A percentile compares a stretch with the other conserved stretches of the same genome.
Evolutionary conservation across 2,329 filamentous ascomycete species (phyloP).

Genomic region (Trichoderma polysporum): DNA sequence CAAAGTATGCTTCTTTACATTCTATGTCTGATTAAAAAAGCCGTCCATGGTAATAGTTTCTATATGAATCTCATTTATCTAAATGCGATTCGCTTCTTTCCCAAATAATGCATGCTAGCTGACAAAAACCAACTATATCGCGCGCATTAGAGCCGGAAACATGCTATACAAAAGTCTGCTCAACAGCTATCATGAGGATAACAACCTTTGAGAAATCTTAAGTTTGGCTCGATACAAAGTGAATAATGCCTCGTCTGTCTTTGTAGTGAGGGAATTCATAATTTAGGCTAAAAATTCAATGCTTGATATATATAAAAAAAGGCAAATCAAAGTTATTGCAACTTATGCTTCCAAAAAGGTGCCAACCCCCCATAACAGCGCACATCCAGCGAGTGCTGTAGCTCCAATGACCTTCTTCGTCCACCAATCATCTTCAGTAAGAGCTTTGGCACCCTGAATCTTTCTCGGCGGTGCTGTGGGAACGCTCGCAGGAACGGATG

Average conservation of each 20-base stretch:
- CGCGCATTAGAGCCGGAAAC: background rate
- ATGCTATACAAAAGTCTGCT: background rate
- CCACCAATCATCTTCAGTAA: constrained; percentile 67
- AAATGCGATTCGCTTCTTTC: no score
- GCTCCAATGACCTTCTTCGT: constrained; percentile 63
- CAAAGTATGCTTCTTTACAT: background rate
- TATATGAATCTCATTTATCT: no score
- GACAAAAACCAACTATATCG: background rate
- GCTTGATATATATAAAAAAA: background rate
- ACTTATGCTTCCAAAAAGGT: constrained; percentile 47
- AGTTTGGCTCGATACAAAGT: background rate
- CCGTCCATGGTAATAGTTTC: no score
- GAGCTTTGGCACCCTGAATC: constrained; percentile 50
- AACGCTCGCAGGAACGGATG: constrained; percentile 31
- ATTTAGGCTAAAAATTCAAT: background rate
- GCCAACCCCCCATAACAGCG: constrained; percentile 57
- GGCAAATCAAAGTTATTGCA: background rate
- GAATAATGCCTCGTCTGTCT: background rate
- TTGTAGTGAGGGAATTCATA: background rate
- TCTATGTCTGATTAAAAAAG: no score
- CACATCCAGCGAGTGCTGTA: constrained; percentile 61
- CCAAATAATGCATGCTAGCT: background rate
- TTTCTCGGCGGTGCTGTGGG: constrained; percentile 33
- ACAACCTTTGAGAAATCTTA: background rate
- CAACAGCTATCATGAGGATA: no score